phyloP scores from a whole-genome alignment of 75 land plant species.

The Cupressus sempervirens region DNA sequence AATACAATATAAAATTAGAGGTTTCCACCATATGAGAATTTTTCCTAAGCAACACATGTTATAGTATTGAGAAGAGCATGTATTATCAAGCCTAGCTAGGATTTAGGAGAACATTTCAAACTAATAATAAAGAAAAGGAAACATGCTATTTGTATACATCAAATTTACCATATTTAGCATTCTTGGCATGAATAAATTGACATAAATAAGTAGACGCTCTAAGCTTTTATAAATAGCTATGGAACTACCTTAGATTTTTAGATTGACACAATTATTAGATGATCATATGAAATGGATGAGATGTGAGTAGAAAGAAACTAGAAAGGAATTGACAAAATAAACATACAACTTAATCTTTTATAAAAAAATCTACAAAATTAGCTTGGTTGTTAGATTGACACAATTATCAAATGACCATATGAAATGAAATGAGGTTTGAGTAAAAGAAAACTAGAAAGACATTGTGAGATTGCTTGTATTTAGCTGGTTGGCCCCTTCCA shows the following conservation, averaged over 20 bases:
- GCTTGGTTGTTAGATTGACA: no score
- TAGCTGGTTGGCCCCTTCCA: no score
- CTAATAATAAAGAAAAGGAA: background rate
- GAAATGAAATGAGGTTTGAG: no score
- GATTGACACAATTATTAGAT: no score
- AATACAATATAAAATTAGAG: background rate
- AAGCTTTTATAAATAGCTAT: background rate
- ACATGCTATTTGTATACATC: background rate
- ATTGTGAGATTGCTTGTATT: no score
- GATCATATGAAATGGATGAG: no score
- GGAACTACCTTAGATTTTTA: conserved; percentile 68
- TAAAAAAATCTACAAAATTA: no score
- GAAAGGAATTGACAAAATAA: no score
- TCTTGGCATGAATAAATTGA: background rate
- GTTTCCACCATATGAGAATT: background rate
- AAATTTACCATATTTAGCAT: background rate
- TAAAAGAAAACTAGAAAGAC: no score
- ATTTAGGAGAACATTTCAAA: background rate
- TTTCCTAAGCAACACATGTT: background rate
- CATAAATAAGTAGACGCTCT: background rate
- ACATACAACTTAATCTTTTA: no score
- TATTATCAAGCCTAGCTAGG: background rate
- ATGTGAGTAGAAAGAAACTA: no score
- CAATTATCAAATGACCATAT: no score
- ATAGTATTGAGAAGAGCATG: background rate